Base-by-base conservation (phyloP, 306 rosid species). In the Lablab purpureus region DNA sequence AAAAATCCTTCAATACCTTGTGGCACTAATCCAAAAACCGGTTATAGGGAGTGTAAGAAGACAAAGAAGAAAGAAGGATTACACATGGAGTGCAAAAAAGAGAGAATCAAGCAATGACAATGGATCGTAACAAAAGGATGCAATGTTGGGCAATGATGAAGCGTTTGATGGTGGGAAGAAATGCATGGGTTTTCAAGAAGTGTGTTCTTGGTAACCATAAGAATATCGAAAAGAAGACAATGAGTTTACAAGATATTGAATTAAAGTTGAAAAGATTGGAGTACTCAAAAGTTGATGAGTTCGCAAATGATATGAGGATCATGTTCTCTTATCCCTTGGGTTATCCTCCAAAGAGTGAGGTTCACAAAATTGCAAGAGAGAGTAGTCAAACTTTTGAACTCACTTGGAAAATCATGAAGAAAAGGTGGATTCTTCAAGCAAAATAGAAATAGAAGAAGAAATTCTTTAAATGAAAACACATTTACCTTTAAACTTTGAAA, bases 111-210 rank as follows among this genome's bases (percentile, higher is more conserved):
- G 13, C 9, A 4, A 4, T 55, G 2, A 7, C 21, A 7, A 49
- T 77, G 73, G 54, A 70, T 1, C 6, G 7, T 13, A 5, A 1
- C 4, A 69, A 43, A 6, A 82, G 64, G 60, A 47, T 69, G 60
- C 78, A 76, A 9, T 76, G 85, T 41, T 50, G 78, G 74, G 50
- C 12, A 6, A 36, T 60, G 0, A 11, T 82, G 78, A 82, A 76
- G 51, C 70, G 74, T 10, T 70, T 82, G 50, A 70, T 69, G 40
- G 17, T 52, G 1, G 78, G 77, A 40, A 72, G 27, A 60, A 74
- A 76, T 51, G 67, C 51, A 0, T 49, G 72, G 67, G 62, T 67
- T 50, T 51, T 82, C 7, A 76, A 59, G 11, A 27, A 46, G 15
- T 12, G 13, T 11, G 9, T n/a, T 28, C 19, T 60, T 6, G 21